Evolutionary conservation across 164 flowering plant genomes (phyloP).

Genomic region (Vitis amurensis): DNA sequence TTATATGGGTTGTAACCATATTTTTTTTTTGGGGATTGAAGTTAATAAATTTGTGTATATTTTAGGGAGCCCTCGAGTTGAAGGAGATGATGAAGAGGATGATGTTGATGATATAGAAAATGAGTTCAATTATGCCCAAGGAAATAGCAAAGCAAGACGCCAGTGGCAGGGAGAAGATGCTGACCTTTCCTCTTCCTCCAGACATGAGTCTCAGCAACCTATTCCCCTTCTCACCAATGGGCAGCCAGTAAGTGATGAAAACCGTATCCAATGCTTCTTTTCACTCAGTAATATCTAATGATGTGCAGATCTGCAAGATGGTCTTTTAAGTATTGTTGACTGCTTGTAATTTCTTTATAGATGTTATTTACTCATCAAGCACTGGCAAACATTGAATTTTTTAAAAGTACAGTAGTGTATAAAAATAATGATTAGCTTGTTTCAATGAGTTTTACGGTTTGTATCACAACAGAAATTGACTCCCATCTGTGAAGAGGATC

Average conservation of each 20-base stretch:
- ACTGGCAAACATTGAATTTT: background rate
- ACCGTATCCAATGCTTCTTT: background rate
- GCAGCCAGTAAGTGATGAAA: slow-evolving; percentile 50
- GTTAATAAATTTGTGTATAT: slow-evolving; percentile 6
- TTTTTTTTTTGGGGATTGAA: too few species aligned
- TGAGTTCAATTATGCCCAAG: slow-evolving; percentile 71
- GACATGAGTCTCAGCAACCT: slow-evolving; percentile 77
- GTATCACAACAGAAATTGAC: background rate
- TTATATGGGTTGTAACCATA: background rate
- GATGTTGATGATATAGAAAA: slow-evolving; percentile 92
- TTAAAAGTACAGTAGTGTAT: background rate
- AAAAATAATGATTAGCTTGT: too few species aligned
- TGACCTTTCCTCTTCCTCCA: slow-evolving; percentile 78
- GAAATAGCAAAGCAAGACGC: slow-evolving; percentile 47
- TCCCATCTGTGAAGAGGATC: background rate
- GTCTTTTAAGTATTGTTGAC: too few species aligned
- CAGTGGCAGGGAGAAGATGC: slow-evolving; percentile 83
- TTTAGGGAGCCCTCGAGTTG: slow-evolving; percentile 92
- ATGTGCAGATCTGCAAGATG: too few species aligned
- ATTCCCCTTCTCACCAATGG: slow-evolving; percentile 93
- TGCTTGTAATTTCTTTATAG: too few species aligned
- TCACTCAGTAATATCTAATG: too few species aligned
- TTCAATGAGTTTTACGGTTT: background rate
- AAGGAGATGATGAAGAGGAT: slow-evolving; percentile 98
- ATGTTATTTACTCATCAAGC: background rate